phyloP scores from a whole-genome alignment of 2,329 filamentous ascomycete genomes.

The Raffaelea ambrosiae region DNA sequence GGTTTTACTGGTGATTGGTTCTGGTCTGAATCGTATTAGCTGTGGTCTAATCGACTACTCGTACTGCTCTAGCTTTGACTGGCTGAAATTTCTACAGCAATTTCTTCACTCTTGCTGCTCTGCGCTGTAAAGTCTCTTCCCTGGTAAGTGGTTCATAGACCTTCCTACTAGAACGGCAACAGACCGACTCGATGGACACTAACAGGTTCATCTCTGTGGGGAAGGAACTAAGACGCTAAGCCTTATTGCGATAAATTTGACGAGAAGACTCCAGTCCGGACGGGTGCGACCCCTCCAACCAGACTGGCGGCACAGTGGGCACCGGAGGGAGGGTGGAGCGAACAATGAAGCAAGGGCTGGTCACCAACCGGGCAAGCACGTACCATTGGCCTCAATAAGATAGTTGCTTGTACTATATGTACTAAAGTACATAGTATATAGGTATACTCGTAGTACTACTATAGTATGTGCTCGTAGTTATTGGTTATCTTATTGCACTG shows the following conservation, averaged over 20 bases:
- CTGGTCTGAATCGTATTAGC: too few relatives aligned
- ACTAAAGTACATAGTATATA: background rate
- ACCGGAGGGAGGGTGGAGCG: background rate
- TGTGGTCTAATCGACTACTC: too few relatives aligned
- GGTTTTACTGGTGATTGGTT: too few relatives aligned
- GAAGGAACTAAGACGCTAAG: slow-evolving; percentile 19
- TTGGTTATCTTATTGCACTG: too few relatives aligned
- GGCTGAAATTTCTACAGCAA: too few relatives aligned
- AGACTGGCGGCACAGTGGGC: background rate
- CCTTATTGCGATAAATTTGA: slow-evolving; percentile 30
- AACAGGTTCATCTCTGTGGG: background rate
- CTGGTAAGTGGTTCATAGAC: too few relatives aligned
- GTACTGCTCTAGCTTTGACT: too few relatives aligned
- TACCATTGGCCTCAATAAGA: background rate
- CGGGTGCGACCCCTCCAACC: slow-evolving; percentile 2
- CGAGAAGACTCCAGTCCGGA: slow-evolving; percentile 19
- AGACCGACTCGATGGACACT: background rate
- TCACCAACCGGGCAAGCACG: background rate
- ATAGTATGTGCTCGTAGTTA: background rate
- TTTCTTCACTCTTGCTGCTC: too few relatives aligned
- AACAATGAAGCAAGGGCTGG: background rate
- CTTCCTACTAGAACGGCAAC: too few relatives aligned
- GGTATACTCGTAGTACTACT: background rate
- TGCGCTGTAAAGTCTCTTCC: too few relatives aligned
- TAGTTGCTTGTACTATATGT: too few relatives aligned